phyloP scores from a whole-genome alignment of 2,329 filamentous ascomycete genomes.

The Pyrenochaeta sp. region DNA sequence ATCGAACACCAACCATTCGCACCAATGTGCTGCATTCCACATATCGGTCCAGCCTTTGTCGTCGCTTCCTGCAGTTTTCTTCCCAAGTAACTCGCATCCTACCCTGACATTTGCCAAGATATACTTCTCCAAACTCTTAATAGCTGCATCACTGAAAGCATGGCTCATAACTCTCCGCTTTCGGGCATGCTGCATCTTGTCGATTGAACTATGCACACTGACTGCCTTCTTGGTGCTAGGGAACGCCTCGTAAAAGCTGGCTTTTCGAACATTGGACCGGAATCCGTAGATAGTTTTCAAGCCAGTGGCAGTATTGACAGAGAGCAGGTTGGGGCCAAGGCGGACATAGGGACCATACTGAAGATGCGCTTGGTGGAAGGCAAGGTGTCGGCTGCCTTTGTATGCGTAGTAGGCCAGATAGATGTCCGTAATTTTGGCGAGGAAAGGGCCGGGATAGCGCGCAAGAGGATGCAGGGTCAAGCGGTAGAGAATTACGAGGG shows the following conservation, averaged over 20 bases:
- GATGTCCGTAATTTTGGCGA: slow-evolving; percentile 48
- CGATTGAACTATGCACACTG: slow-evolving; percentile 55
- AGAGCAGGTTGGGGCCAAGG: slow-evolving; percentile 78
- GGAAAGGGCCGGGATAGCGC: slow-evolving; percentile 52
- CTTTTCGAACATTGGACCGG: slow-evolving; percentile 58
- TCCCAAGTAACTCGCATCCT: slow-evolving; percentile 46
- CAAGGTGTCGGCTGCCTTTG: slow-evolving; percentile 76
- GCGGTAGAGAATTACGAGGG: slow-evolving; percentile 45
- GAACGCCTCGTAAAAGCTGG: slow-evolving; percentile 58
- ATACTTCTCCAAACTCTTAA: slow-evolving; percentile 56
- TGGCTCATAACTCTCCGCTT: slow-evolving; percentile 57
- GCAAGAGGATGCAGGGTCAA: slow-evolving; percentile 54
- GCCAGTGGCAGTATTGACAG: slow-evolving; percentile 72
- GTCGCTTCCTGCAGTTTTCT: slow-evolving; percentile 18
- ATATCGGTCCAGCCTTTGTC: slow-evolving; percentile 50
- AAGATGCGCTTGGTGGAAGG: slow-evolving; percentile 74
- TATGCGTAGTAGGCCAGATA: slow-evolving; percentile 70
- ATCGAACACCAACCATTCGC: slow-evolving; percentile 58
- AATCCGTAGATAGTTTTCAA: slow-evolving; percentile 59
- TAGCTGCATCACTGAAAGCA: slow-evolving; percentile 56
- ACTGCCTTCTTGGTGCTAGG: slow-evolving; percentile 51
- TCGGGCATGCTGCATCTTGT: slow-evolving; percentile 55
- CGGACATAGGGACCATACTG: slow-evolving; percentile 77
- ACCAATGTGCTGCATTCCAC: slow-evolving; percentile 55
- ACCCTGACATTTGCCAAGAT: slow-evolving; percentile 54